These are phyloP conservation scores for Sclerotinia trifoliorum DNA, from an alignment of 2,329 filamentous ascomycete species.

Conservation along the genomic window DNA sequence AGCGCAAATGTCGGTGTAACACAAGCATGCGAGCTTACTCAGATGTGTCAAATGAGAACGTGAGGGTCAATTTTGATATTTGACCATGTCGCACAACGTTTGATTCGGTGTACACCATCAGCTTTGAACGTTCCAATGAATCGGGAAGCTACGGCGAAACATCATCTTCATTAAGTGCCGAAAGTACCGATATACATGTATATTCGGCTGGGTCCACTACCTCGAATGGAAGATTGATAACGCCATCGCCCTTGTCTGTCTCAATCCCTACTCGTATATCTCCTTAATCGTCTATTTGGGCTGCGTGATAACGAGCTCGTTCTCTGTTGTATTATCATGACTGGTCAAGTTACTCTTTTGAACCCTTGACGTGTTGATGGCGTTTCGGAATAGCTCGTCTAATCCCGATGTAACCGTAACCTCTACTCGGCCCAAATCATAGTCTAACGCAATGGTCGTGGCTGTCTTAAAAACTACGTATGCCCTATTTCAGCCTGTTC, in stretches of 20 bases:
- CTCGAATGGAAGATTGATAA: slow-evolving; percentile 9
- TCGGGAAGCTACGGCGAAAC: slow-evolving; percentile 14
- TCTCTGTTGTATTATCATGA: slow-evolving; percentile 5
- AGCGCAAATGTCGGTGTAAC: slow-evolving; percentile 24
- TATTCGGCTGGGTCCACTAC: background rate
- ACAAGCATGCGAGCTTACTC: slow-evolving; percentile 18
- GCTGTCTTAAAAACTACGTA: slow-evolving; percentile 13
- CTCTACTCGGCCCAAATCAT: slow-evolving; percentile 5
- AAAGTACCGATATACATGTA: slow-evolving; percentile 12
- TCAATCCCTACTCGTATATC: slow-evolving; percentile 12
- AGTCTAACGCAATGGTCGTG: slow-evolving; percentile 16
- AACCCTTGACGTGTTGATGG: slow-evolving; percentile 13
- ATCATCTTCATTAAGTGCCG: slow-evolving; percentile 11
- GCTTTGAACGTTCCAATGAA: background rate
- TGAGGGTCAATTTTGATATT: slow-evolving; percentile 3
- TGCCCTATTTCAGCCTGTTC: slow-evolving; percentile 7
- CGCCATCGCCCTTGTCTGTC: slow-evolving; percentile 8
- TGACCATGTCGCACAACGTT: slow-evolving; percentile 8
- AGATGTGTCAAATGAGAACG: slow-evolving; percentile 15
- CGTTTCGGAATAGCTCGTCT: slow-evolving; percentile 15
- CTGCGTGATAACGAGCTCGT: background rate
- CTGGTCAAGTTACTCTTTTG: slow-evolving; percentile 6
- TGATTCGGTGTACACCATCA: slow-evolving; percentile 13
- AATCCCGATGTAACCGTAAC: slow-evolving; percentile 20
- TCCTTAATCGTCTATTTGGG: background rate